Percentiles rank a stretch among this genome's conserved stretches.
Conservation (phyloP, 169 alveolate genomes). For the Eimeria brunetti region DNA sequence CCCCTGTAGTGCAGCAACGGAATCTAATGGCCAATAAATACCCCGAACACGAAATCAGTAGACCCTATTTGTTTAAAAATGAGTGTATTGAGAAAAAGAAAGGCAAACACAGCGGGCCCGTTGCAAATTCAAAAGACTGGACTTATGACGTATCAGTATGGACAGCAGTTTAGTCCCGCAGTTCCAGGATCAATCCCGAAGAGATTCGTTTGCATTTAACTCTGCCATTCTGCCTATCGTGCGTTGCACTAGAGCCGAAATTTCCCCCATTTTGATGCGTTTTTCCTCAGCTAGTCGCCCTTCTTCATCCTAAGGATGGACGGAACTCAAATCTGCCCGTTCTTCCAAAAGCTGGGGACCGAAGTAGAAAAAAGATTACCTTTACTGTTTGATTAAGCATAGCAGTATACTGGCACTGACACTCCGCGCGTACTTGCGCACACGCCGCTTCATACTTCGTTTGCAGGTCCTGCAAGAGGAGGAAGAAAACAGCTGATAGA, state of each 20-base stretch:
- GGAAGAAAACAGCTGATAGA: background rate
- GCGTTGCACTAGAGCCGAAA: background rate
- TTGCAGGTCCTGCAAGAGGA: slow-evolving; percentile 27
- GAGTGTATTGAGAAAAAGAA: background rate
- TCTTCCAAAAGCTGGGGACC: background rate
- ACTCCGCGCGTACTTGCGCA: slow-evolving; percentile 30
- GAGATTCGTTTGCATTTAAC: background rate
- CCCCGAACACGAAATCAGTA: background rate
- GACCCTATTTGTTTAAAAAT: background rate
- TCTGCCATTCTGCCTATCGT: background rate
- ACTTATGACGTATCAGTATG: background rate
- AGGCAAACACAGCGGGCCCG: background rate
- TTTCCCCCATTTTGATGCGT: slow-evolving; percentile 1
- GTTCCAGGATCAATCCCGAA: background rate
- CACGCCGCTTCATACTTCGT: slow-evolving; percentile 33
- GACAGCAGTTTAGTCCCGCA: background rate
- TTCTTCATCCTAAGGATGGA: slow-evolving; percentile 19
- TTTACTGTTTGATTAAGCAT: slow-evolving; percentile 36
- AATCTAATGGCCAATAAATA: background rate
- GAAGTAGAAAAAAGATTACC: background rate
- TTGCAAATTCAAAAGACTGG: background rate
- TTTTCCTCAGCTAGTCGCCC: slow-evolving; percentile 1
- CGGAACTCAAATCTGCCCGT: no score
- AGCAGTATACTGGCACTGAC: background rate
- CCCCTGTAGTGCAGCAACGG: background rate